Conservation (phyloP, 768 basidiomycete genomes). For the Suillus sp. region DNA sequence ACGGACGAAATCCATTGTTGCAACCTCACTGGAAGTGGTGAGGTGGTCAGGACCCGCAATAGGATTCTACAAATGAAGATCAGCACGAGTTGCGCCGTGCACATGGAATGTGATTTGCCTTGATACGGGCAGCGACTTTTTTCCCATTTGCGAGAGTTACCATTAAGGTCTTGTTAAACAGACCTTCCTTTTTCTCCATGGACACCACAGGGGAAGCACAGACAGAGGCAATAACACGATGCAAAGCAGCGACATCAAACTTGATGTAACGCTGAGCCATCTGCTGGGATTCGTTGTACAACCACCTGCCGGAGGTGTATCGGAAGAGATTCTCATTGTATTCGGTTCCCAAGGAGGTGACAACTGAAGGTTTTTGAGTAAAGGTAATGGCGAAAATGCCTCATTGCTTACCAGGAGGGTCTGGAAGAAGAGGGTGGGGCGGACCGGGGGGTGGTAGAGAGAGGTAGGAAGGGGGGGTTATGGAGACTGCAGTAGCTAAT, state of each 20-base stretch:
- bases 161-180: conserved; percentile 20
- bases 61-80: conserved; percentile 17
- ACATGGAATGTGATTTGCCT: conserved; percentile 11
- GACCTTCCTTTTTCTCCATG: conserved; percentile 21
- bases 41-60: conserved; percentile 32
- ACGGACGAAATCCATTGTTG: conserved; percentile 36
- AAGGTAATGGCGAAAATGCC: background rate
- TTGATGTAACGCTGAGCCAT: conserved; percentile 17
- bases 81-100: background rate
- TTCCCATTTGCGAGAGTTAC: conserved; percentile 16
- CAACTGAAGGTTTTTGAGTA: background rate
- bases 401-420: conserved; percentile 6
- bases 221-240: conserved; percentile 17
- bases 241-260: conserved; percentile 23
- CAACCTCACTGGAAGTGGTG: conserved; percentile 38
- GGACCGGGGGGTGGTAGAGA: conserved; percentile 15
- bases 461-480: conserved; percentile 18
- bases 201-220: conserved; percentile 19
- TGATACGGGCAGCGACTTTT: conserved; percentile 17
- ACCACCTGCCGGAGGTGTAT: conserved; percentile 27
- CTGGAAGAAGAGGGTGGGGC: conserved; percentile 1
- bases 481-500: conserved; percentile 15
- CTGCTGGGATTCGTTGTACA: conserved; percentile 31
- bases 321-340: conserved; percentile 15
- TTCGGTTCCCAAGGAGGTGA: conserved; percentile 8